phyloP scores from a whole-genome alignment of 176 grass and related monocot species.

The Triticum monococcum region DNA sequence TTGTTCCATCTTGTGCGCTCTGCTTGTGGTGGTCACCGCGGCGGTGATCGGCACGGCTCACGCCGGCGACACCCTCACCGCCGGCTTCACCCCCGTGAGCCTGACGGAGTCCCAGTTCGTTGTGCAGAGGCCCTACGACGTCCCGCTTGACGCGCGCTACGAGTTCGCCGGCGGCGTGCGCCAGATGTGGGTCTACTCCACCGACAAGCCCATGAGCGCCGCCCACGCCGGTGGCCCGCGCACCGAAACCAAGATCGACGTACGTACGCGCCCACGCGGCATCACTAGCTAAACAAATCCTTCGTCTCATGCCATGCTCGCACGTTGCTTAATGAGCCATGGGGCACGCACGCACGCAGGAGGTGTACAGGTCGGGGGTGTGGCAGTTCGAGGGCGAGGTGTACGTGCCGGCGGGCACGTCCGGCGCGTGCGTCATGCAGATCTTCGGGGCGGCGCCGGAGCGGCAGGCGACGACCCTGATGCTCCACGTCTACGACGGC shows the following conservation, averaged over 20 bases:
- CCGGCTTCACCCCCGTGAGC: constrained; percentile 30
- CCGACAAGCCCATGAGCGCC: neutral
- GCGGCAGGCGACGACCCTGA: constrained; percentile 30
- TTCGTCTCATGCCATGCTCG: neutral
- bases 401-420: constrained; percentile 31
- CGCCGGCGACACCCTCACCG: neutral
- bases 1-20: neutral
- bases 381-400: constrained; percentile 52
- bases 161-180: constrained; percentile 20
- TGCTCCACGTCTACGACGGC: constrained; percentile 44
- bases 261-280: neutral
- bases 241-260: constrained; percentile 31
- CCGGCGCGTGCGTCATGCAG: constrained; percentile 44
- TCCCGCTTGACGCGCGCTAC: constrained; percentile 1
- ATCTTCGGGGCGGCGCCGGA: constrained; percentile 14
- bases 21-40: neutral
- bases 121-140: constrained; percentile 37
- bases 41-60: neutral
- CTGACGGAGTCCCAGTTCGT: constrained; percentile 24
- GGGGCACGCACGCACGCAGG: neutral
- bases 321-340: neutral
- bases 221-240: constrained; percentile 16
- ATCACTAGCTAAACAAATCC: too few species aligned
- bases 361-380: constrained; percentile 27
- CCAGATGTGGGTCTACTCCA: constrained; percentile 45